phyloP scores from a whole-genome alignment of 169 alveolate species.

The Blepharisma undulans region DNA sequence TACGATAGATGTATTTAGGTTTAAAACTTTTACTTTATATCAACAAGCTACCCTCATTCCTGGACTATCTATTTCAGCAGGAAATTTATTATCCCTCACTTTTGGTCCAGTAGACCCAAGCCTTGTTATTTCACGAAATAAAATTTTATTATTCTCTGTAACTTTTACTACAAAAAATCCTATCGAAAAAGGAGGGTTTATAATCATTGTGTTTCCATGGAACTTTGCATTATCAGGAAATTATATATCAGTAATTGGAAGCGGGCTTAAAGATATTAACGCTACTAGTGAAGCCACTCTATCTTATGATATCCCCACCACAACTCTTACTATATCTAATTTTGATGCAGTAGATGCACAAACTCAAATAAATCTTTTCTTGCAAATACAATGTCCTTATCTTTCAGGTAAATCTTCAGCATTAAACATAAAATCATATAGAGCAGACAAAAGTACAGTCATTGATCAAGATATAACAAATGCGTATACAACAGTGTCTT shows the following conservation, averaged over 20 bases:
- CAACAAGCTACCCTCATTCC: background rate
- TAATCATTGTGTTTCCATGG: background rate
- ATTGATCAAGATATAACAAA: slow-evolving; percentile 13
- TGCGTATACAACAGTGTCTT: background rate
- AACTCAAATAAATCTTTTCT: background rate
- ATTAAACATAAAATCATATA: background rate
- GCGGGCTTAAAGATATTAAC: slow-evolving; percentile 4
- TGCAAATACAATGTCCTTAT: slow-evolving; percentile 14
- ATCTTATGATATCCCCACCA: background rate
- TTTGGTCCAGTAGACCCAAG: slow-evolving; percentile 4
- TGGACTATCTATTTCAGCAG: slow-evolving; percentile 20
- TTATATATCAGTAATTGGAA: background rate
- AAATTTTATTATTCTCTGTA: background rate
- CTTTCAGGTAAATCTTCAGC: slow-evolving; percentile 15
- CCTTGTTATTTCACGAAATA: background rate
- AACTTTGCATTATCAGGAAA: slow-evolving; percentile 25
- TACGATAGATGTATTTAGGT: background rate
- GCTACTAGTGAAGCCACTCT: background rate
- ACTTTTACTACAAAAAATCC: slow-evolving; percentile 12
- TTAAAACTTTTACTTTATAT: background rate
- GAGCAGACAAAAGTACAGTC: background rate
- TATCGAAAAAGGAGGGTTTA: background rate
- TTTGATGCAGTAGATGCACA: background rate
- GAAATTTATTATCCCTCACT: background rate
- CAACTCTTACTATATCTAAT: slow-evolving; percentile 10